These are phyloP conservation scores for Monilinia polystroma DNA, from an alignment of 2,329 filamentous ascomycete genomes.

Conservation along the genomic window DNA sequence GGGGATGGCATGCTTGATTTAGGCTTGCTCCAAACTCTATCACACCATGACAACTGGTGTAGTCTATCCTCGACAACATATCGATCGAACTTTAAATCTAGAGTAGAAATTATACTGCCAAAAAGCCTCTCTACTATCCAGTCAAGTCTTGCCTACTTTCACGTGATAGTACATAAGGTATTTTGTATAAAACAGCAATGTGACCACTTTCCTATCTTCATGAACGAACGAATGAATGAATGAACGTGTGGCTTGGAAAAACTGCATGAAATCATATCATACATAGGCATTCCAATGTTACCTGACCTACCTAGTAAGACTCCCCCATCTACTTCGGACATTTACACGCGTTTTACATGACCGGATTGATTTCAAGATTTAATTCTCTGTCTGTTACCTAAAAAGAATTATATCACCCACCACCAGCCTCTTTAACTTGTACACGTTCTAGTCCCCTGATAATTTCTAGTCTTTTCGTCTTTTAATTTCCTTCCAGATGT, in stretches of 20 bases:
- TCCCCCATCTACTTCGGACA: neutral
- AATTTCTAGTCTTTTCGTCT: slow-evolving; percentile 2
- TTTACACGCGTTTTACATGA: neutral
- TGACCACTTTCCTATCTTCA: slow-evolving; percentile 2
- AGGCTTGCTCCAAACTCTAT: neutral
- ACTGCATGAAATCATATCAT: slow-evolving; percentile 5
- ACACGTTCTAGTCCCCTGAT: neutral
- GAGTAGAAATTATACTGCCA: neutral
- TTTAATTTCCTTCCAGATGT: slow-evolving; percentile 6
- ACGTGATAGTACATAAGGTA: slow-evolving; percentile 7
- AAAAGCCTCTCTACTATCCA: neutral
- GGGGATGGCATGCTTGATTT: slow-evolving; percentile 3
- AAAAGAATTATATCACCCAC: neutral
- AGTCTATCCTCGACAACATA: neutral
- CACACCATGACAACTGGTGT: neutral
- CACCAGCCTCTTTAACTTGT: slow-evolving; percentile 5
- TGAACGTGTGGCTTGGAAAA: neutral
- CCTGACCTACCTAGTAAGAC: neutral
- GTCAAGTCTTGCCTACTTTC: neutral
- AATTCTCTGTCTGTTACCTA: neutral
- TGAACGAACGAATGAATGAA: neutral
- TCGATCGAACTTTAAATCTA: neutral
- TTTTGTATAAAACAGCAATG: too few species aligned
- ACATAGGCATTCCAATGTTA: neutral
- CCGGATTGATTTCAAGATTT: neutral